Percentiles rank a stretch among this genome's conserved stretches.
phyloP scores from a whole-genome alignment of 306 rosid genomes.

The Albizia julibrissin region DNA sequence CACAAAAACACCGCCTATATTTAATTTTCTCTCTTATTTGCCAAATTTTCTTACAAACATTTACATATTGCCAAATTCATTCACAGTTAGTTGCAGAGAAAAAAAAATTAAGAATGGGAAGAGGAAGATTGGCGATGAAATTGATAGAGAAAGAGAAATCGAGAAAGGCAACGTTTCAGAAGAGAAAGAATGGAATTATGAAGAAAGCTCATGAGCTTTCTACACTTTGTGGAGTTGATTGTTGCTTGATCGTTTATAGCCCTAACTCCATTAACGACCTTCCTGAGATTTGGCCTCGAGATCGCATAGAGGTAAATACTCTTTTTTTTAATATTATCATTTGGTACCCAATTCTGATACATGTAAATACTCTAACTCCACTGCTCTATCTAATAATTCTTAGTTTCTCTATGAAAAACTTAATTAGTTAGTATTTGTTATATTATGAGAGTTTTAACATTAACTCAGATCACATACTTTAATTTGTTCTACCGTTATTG shows the following conservation, averaged over 20 bases:
- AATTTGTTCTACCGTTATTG: too few relatives aligned
- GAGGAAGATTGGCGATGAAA: constrained; percentile 15
- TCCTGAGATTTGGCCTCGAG: constrained; percentile 20
- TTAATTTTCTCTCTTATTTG: background rate
- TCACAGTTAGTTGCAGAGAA: background rate
- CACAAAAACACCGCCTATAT: background rate
- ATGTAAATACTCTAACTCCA: background rate
- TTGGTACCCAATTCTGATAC: too few relatives aligned
- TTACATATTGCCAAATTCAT: background rate
- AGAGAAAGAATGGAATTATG: constrained; percentile 36
- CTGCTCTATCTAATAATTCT: background rate
- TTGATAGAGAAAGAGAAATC: constrained; percentile 23
- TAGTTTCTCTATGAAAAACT: too few relatives aligned
- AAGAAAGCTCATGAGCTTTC: constrained; percentile 29
- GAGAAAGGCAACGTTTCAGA: constrained; percentile 9
- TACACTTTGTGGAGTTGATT: constrained; percentile 17
- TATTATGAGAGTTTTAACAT: too few relatives aligned
- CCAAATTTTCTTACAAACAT: background rate
- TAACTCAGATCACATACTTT: too few relatives aligned
- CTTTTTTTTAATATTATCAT: too few relatives aligned
- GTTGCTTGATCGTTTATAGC: constrained; percentile 5
- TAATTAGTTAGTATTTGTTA: too few relatives aligned
- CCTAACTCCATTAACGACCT: background rate
- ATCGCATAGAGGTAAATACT: background rate
- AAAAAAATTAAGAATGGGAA: constrained; percentile 4